phyloP scores from a whole-genome alignment of 495 filamentous ascomycete species.

The Evernia prunastri region DNA sequence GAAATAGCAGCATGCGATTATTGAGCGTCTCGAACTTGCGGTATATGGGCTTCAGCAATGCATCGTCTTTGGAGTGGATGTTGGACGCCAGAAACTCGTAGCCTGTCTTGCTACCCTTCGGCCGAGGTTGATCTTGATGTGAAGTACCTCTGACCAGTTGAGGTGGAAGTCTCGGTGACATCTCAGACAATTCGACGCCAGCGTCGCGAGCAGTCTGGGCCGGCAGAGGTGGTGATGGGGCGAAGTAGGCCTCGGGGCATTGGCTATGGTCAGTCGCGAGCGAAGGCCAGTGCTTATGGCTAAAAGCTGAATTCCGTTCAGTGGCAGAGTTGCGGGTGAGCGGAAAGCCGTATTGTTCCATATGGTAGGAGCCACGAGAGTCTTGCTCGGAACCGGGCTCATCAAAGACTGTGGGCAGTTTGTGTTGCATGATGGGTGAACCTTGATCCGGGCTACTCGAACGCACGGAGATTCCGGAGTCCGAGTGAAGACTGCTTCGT shows the following conservation, averaged over 20 bases:
- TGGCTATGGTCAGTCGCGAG: slow-evolving; percentile 11
- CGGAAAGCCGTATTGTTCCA: slow-evolving; percentile 10
- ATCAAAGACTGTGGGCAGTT: slow-evolving; percentile 23
- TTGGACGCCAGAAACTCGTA: slow-evolving; percentile 62
- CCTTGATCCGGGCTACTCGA: slow-evolving; percentile 25
- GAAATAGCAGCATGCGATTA: slow-evolving; percentile 74
- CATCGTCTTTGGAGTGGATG: slow-evolving; percentile 43
- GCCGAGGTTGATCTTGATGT: slow-evolving; percentile 24
- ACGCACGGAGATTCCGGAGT: slow-evolving; percentile 27
- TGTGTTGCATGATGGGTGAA: slow-evolving; percentile 25
- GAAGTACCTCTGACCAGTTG: slow-evolving; percentile 6
- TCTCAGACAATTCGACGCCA: slow-evolving; percentile 10
- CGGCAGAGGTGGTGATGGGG: slow-evolving; percentile 7
- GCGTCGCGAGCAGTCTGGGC: slow-evolving; percentile 6
- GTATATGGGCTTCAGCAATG: slow-evolving; percentile 61
- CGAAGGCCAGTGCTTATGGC: slow-evolving; percentile 18
- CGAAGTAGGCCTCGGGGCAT: slow-evolving; percentile 25
- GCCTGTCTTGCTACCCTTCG: slow-evolving; percentile 40
- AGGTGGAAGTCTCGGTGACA: slow-evolving; percentile 10
- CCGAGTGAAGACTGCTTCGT: slow-evolving; percentile 24
- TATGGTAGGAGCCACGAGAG: not conserved
- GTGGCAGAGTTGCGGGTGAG: not conserved
- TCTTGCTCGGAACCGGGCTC: slow-evolving; percentile 2
- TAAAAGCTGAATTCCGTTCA: slow-evolving; percentile 5
- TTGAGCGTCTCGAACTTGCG: slow-evolving; percentile 80